Evolutionary conservation across 495 filamentous ascomycete species (phyloP).

Genomic region (Pseudoneurospora amorphoporcata): DNA sequence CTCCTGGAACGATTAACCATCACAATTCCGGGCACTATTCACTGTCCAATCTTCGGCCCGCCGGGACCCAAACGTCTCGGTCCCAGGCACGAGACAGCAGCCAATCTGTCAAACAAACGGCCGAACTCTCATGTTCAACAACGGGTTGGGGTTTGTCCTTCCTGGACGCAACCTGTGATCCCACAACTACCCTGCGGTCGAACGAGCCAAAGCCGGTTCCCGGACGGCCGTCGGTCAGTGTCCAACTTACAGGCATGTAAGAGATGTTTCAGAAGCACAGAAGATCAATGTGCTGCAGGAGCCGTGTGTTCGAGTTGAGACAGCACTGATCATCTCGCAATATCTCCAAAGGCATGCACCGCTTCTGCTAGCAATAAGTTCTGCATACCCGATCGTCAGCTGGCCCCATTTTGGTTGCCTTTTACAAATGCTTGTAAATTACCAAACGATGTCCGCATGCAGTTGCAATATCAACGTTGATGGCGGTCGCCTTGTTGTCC

Average conservation of each 20-base stretch:
- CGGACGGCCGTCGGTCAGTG: not conserved
- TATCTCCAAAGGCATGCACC: not conserved
- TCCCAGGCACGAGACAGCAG: not conserved
- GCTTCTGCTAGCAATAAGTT: not conserved
- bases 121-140: not conserved
- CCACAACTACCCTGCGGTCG: not conserved
- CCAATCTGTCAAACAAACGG: not conserved
- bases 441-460: not conserved
- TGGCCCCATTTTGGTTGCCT: not conserved
- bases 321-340: not conserved
- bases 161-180: not conserved
- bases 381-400: not conserved
- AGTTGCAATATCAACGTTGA: not conserved
- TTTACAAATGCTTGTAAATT: not conserved
- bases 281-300: not conserved
- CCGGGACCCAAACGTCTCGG: not conserved
- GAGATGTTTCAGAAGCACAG: not conserved
- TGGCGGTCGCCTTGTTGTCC: not conserved
- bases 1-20: not conserved
- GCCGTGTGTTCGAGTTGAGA: not conserved
- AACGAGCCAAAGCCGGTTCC: not conserved
- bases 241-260: not conserved
- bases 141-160: not conserved
- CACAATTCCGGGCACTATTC: not conserved
- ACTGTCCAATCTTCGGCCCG: not conserved